Evolutionary conservation across 2,329 filamentous ascomycete genomes (phyloP), one percentile per base, ranked within the genome.

Genomic region (Bertia moriformis): DNA sequence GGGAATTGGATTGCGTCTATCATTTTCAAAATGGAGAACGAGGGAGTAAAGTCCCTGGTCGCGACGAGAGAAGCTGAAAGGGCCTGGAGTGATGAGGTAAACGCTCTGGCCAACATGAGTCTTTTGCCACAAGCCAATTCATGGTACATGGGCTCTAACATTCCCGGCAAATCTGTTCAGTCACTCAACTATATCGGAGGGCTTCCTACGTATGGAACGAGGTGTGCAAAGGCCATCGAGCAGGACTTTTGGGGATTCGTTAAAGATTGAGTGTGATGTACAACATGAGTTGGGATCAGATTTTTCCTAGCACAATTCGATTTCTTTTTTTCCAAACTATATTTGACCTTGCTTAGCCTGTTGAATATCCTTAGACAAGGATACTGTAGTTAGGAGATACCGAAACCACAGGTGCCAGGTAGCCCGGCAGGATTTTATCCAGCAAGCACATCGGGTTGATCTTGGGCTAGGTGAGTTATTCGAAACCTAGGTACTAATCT

Each of bases 61-160:
- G 41, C 48, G 2, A 42, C 39, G 2, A 37, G n/a, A 0, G 32
- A 39, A 1, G 42, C 46, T 1, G 38, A 45, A 17, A 19, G 43
- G 2, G 30, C 39, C 14, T 49, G 47, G 47, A 43, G 42, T 27
- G 14, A 40, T 14, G 14, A 18, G 10, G 36, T 49, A 24, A 33
- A 43, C 7, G 42, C 42, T 4, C 24, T 42, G 7, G 43, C 44
- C 22, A 41, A 50, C 20, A 39, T 39, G 18, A 43, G 43, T 0
- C 43, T 50, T n/a, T 41, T 47, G 17, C 33, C 36, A 5, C 40
- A 40, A 10, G 45, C 40, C 4, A 40, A 49, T 14, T 45, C 44
- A 12, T 48, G 46, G 47, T 51, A 47, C n/a, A 38, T 45, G 14
- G 49, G 49, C 2, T 44, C 36, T 19, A 51, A 51, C 32, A 49